Evolutionary conservation across 306 rosid species (phyloP), one percentile per base, ranked within the genome.

Genomic region (Prunus mongolica): DNA sequence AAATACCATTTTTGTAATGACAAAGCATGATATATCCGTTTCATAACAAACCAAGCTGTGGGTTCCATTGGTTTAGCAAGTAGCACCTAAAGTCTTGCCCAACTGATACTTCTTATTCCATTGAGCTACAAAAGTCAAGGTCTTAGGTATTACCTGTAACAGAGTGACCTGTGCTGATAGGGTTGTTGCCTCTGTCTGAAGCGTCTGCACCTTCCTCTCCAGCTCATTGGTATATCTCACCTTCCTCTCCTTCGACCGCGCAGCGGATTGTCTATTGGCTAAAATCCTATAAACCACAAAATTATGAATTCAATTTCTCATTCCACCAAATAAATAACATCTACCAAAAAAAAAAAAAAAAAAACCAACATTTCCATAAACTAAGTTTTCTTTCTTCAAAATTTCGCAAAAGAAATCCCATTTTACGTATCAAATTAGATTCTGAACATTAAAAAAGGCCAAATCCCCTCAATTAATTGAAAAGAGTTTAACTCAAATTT

Each of bases 181-280:
- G 58, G 92, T 92, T 74, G 97, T 95, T 57, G 99, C 99, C 85
- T 95, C 99, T 3, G 91, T 84, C 85, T 95, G 97, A 88, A 95
- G 97, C 5, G 91, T 92, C 81, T 95, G 99, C 63, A 95, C 97
- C 84, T 91, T 95, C 93, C 89, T 92, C 87, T 95, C 99, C 84
- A 95, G 79, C 82, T 95, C 99, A 70, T 73, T 86, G 7, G 97
- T 91, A 72, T 95, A 95, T 12, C 96, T 91, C 44, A 87, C 81
- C 77, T 95, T 95, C 81, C 99, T 89, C 93, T 95, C 99, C 88
- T 95, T 95, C 1, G 99, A 95, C 68, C 99, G 82, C 6, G 99
- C 97, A 9, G 99, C 99, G 8, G 99, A 95, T 85, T 92, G 97
- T 75, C 99, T 88, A 64, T 95, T 95, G 3, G 97, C 97, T 51